phyloP scores from a whole-genome alignment of 306 rosid genomes.

The Lotus japonicus region DNA sequence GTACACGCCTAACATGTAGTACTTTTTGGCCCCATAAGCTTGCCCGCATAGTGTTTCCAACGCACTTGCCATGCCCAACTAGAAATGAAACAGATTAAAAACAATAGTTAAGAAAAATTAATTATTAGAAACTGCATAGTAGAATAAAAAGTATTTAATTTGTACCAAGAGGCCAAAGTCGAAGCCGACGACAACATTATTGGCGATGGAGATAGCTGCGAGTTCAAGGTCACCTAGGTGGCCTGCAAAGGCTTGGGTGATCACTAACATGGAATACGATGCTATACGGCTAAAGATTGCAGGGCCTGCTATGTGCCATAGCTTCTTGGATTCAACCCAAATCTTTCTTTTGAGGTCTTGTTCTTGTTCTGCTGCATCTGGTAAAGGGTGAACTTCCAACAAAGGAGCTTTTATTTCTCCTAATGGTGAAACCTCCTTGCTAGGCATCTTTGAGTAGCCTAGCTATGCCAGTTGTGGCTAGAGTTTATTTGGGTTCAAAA shows the following conservation, averaged over 20 bases:
- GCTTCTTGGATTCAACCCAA: slow-evolving; percentile 59
- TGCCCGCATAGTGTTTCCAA: slow-evolving; percentile 82
- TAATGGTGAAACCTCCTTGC: slow-evolving; percentile 13
- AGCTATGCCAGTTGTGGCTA: neutral
- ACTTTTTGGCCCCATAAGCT: slow-evolving; percentile 76
- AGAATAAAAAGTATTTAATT: too few relatives aligned
- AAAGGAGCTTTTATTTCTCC: slow-evolving; percentile 39
- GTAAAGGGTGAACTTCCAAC: neutral
- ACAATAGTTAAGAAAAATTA: neutral
- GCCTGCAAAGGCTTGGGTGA: slow-evolving; percentile 74
- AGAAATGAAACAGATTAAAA: neutral
- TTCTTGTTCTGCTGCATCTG: slow-evolving; percentile 22
- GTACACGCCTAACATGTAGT: slow-evolving; percentile 72
- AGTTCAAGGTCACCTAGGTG: slow-evolving; percentile 72
- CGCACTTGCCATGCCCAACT: slow-evolving; percentile 92
- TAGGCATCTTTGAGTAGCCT: slow-evolving; percentile 17
- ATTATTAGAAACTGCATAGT: neutral
- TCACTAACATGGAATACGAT: slow-evolving; percentile 50
- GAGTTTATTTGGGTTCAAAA: neutral
- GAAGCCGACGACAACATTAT: slow-evolving; percentile 58
- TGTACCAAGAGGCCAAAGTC: slow-evolving; percentile 61
- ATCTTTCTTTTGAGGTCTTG: slow-evolving; percentile 15
- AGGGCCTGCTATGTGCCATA: slow-evolving; percentile 80
- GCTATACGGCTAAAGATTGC: slow-evolving; percentile 54
- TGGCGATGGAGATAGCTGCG: slow-evolving; percentile 56